Evolutionary conservation across 228 moss, liverwort and hornwort species (phyloP).

Genomic region (Sphagnum magellanicum): DNA sequence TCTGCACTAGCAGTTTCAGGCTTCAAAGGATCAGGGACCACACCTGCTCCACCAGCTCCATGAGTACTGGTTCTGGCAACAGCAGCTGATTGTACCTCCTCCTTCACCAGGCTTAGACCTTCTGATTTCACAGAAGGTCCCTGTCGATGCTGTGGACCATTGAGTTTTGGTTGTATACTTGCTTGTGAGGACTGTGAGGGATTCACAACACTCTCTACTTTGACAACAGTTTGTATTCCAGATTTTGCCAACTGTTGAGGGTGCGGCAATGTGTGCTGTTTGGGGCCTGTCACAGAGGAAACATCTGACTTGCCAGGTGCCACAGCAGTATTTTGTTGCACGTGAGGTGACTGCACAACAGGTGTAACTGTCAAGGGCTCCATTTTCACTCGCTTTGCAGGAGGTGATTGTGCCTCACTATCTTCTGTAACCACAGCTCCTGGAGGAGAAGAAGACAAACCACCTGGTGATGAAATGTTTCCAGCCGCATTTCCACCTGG

Average conservation of each 20-base stretch:
- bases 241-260: conserved; percentile 25
- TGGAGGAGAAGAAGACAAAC: conserved; percentile 37
- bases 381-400: conserved; percentile 67
- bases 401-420: conserved; percentile 33
- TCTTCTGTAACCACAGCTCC: conserved; percentile 24
- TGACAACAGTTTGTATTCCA: conserved; percentile 11
- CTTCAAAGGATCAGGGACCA: conserved; percentile 24
- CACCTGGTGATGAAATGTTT: conserved; percentile 34
- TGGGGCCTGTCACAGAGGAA: conserved; percentile 9
- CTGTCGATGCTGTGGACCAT: conserved; percentile 33
- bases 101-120: conserved; percentile 25
- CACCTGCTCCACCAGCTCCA: conserved; percentile 15
- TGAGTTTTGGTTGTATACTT: conserved; percentile 15
- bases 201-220: conserved; percentile 31
- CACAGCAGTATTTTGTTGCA: conserved; percentile 15
- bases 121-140: conserved; percentile 35
- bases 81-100: conserved; percentile 36
- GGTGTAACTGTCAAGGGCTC: conserved; percentile 36
- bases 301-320: conserved; percentile 23
- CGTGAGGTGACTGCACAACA: conserved; percentile 9
- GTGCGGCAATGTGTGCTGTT: conserved; percentile 21
- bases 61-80: conserved; percentile 34
- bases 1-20: conserved; percentile 35
- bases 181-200: conserved; percentile 27
- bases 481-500: conserved; percentile 3